Conservation (phyloP, 1,284 basidiomycete genomes). For the Cryptococcus sp. region DNA sequence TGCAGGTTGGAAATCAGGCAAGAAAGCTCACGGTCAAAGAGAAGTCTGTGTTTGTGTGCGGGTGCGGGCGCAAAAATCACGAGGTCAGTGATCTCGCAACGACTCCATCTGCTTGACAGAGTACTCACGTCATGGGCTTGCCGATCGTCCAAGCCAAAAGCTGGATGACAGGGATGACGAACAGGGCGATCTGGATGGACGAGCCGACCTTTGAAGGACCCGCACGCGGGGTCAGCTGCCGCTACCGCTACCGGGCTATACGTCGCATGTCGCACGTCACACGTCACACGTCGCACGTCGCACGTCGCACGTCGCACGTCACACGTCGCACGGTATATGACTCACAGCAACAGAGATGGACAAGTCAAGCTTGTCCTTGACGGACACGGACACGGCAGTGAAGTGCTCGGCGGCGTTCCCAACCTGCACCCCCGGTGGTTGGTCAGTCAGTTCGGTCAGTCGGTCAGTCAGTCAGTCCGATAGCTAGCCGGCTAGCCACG, state of each 20-base stretch:
- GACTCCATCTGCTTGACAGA: background rate
- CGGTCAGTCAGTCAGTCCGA: background rate
- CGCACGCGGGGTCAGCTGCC: background rate
- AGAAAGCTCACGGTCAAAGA: constrained; percentile 41
- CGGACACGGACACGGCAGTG: constrained; percentile 81
- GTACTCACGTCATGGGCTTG: constrained; percentile 50
- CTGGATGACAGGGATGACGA: constrained; percentile 73
- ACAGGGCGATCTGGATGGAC: constrained; percentile 80
- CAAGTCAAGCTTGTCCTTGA: constrained; percentile 61
- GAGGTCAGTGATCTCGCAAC: background rate
- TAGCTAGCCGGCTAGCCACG: background rate
- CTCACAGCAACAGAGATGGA: constrained; percentile 67
- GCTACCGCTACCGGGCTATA: no score
- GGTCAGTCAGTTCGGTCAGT: background rate
- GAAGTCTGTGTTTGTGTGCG: no score
- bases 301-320: no score
- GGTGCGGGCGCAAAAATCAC: background rate
- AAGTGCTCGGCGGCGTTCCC: constrained; percentile 64
- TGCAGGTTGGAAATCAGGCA: background rate
- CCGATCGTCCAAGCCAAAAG: constrained; percentile 53
- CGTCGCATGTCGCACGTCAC: no score
- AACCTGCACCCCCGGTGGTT: constrained; percentile 32
- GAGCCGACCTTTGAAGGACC: constrained; percentile 59
- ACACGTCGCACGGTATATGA: background rate
- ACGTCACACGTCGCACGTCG: no score